Conservation (phyloP, 257 asterid genomes). For the Sherardia arvensis region DNA sequence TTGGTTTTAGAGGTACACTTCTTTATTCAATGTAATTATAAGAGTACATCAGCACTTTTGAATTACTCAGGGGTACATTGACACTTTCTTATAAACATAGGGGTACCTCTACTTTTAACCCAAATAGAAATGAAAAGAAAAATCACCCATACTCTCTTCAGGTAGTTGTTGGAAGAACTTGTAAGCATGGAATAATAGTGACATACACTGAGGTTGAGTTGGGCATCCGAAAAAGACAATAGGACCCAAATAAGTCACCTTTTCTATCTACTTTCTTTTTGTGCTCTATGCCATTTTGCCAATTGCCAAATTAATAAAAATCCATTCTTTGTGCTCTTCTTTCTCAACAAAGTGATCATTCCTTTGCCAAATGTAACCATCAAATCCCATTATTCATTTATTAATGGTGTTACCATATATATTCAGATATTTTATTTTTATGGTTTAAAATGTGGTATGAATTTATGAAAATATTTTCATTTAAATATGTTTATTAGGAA, state of each 20-base stretch:
- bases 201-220: neutral
- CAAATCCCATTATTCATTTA: constrained; percentile 1
- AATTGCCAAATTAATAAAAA: neutral
- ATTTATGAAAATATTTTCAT: too few species aligned
- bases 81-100: too few species aligned
- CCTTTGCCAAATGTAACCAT: constrained; percentile 5
- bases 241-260: neutral
- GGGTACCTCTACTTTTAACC: too few species aligned
- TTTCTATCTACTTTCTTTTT: neutral
- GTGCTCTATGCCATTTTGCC: neutral
- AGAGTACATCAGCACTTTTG: too few species aligned
- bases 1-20: too few species aligned
- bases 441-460: too few species aligned
- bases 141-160: neutral
- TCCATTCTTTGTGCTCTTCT: neutral
- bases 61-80: too few species aligned
- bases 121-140: too few species aligned
- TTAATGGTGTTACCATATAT: too few species aligned
- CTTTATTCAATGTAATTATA: too few species aligned
- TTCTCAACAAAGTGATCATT: neutral
- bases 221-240: constrained; percentile 4
- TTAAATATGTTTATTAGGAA: too few species aligned
- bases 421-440: too few species aligned
- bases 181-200: neutral
- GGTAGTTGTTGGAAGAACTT: neutral